phyloP scores from a whole-genome alignment of 805 yeast genomes.

The Saccharomyces paradoxus region DNA sequence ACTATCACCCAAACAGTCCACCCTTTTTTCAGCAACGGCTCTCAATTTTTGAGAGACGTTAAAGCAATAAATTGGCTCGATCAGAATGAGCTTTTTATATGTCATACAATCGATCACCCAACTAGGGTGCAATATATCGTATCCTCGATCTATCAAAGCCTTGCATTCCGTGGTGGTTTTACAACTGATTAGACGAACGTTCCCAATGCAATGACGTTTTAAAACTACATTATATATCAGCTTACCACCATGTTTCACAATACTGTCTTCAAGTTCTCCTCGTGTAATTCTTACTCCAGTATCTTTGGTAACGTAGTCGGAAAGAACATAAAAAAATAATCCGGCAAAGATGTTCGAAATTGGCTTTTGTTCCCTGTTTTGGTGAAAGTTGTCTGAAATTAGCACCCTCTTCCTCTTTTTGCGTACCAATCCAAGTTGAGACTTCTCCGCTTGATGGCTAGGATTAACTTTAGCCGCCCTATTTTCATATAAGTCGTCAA shows the following conservation, averaged over 20 bases:
- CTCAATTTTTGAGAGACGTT: slow-evolving; percentile 30
- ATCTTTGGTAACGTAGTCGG: slow-evolving; percentile 36
- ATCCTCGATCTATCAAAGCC: slow-evolving; percentile 38
- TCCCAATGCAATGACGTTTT: slow-evolving; percentile 7
- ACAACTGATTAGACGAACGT: slow-evolving; percentile 32
- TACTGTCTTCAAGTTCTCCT: slow-evolving; percentile 32
- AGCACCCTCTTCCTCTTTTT: not conserved
- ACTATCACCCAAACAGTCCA: slow-evolving; percentile 62
- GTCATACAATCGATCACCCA: slow-evolving; percentile 63
- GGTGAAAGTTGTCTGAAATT: not conserved
- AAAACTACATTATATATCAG: slow-evolving; percentile 33
- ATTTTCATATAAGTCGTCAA: slow-evolving; percentile 38
- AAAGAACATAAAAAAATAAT: slow-evolving; percentile 42
- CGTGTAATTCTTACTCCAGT: slow-evolving; percentile 23
- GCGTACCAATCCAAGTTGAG: not conserved
- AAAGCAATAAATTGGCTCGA: slow-evolving; percentile 57
- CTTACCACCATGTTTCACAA: slow-evolving; percentile 45
- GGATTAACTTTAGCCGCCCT: not conserved
- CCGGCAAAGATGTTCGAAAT: slow-evolving; percentile 36
- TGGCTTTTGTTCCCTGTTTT: slow-evolving; percentile 2
- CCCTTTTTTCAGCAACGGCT: slow-evolving; percentile 27
- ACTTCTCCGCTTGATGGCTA: not conserved
- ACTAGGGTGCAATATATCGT: slow-evolving; percentile 53
- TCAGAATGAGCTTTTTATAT: slow-evolving; percentile 32
- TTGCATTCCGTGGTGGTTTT: slow-evolving; percentile 34